Percentiles rank a stretch among this genome's conserved stretches.
Conservation (phyloP, 352 stramenopile genomes). For the Phytopythium delawarense region DNA sequence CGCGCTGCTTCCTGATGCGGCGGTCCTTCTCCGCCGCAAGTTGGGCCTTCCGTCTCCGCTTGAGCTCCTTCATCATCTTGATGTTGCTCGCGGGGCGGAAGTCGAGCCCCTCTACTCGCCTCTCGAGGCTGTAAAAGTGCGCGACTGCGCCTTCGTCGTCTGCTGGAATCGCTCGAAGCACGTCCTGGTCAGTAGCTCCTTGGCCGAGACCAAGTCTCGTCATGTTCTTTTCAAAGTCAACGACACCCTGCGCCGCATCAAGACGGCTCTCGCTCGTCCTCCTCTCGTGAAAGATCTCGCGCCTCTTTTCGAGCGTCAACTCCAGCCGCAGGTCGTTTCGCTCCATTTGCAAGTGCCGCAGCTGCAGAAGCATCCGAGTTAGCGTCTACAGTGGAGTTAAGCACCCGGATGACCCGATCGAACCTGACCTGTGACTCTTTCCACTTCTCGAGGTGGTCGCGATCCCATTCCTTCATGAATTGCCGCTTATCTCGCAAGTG, state of each 20-base stretch:
- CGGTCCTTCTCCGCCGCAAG: conserved; percentile 66
- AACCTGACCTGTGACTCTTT: conserved; percentile 43
- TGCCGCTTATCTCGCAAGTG: conserved; percentile 55
- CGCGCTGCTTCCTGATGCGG: conserved; percentile 41
- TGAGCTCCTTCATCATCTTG: conserved; percentile 83
- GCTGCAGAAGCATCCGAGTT: conserved; percentile 14
- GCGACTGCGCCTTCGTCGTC: conserved; percentile 33
- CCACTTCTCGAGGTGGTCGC: conserved; percentile 48
- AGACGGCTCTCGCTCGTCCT: conserved; percentile 24
- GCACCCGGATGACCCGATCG: not conserved
- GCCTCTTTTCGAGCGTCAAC: conserved; percentile 44
- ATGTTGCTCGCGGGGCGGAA: conserved; percentile 75
- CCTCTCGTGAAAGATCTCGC: conserved; percentile 23
- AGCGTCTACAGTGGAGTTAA: not conserved
- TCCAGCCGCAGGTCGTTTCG: conserved; percentile 55
- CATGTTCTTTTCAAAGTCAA: conserved; percentile 64
- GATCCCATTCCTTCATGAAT: conserved; percentile 64
- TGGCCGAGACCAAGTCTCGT: conserved; percentile 42
- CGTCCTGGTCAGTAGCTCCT: conserved; percentile 10
- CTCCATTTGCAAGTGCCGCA: conserved; percentile 30
- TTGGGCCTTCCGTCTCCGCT: conserved; percentile 58
- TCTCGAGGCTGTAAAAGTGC: conserved; percentile 40
- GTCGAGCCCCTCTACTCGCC: conserved; percentile 43
- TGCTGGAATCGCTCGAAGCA: conserved; percentile 32
- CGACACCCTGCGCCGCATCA: conserved; percentile 41